Evolutionary conservation across 371 early-diverging fungal genomes (phyloP).

Genomic region (Sporodiniella umbellata): DNA sequence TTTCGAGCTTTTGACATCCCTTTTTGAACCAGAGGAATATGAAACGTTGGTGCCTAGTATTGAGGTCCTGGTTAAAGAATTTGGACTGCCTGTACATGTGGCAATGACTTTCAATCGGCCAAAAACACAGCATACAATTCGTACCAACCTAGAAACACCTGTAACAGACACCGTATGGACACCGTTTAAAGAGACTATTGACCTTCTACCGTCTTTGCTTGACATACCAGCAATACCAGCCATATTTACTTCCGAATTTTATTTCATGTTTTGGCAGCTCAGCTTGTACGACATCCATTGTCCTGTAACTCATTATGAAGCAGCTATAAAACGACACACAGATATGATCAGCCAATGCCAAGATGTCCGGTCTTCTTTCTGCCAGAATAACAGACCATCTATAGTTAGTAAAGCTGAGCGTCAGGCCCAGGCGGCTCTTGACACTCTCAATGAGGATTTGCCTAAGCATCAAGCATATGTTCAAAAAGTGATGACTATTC

Average conservation of each 20-base stretch:
- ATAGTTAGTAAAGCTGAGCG: slow-evolving; percentile 34
- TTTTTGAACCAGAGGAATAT: slow-evolving; percentile 61
- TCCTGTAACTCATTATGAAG: slow-evolving; percentile 68
- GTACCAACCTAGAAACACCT: slow-evolving; percentile 18
- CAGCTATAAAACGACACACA: slow-evolving; percentile 62
- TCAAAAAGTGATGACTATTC: slow-evolving; percentile 40
- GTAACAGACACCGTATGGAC: slow-evolving; percentile 18
- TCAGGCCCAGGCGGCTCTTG: slow-evolving; percentile 34
- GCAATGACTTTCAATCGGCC: slow-evolving; percentile 75
- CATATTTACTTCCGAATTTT: slow-evolving; percentile 74
- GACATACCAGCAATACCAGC: slow-evolving; percentile 35
- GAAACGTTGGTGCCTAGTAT: slow-evolving; percentile 57
- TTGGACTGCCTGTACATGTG: slow-evolving; percentile 66
- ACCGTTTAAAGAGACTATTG: slow-evolving; percentile 15
- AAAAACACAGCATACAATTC: slow-evolving; percentile 40
- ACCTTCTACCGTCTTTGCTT: slow-evolving; percentile 20
- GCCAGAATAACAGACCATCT: slow-evolving; percentile 24
- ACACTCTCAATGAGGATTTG: slow-evolving; percentile 30
- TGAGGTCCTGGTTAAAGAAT: slow-evolving; percentile 51
- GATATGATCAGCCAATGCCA: slow-evolving; percentile 40
- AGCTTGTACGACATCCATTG: slow-evolving; percentile 78
- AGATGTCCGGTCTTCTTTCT: slow-evolving; percentile 29
- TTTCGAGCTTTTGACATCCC: slow-evolving; percentile 58
- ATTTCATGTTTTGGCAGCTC: slow-evolving; percentile 84
- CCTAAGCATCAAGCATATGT: slow-evolving; percentile 48